Conservation (phyloP, 768 basidiomycete genomes). For the Boletales sp. region DNA sequence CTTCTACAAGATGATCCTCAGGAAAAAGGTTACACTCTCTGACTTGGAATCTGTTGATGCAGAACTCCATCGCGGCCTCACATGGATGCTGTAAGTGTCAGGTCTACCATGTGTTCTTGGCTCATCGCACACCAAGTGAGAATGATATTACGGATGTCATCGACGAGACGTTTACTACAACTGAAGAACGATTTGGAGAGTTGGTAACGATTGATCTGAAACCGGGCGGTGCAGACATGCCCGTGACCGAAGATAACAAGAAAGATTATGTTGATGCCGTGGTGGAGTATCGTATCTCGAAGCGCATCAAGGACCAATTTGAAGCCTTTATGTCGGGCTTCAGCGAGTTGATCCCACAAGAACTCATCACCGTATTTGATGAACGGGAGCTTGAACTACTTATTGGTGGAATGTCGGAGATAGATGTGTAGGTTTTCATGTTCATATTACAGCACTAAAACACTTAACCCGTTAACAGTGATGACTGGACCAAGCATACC, state of each 20-base stretch:
- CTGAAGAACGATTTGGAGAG: conserved; percentile 97
- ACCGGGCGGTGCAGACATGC: conserved; percentile 77
- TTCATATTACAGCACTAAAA: background rate
- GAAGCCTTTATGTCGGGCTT: conserved; percentile 99
- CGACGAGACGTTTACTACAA: conserved; percentile 95
- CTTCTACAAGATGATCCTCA: conserved; percentile 99
- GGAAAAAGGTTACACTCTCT: conserved; percentile 92
- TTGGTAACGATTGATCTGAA: conserved; percentile 96
- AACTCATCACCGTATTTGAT: conserved; percentile 97
- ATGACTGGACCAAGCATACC: conserved; percentile 99
- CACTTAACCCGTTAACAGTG: conserved; percentile 39
- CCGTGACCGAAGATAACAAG: conserved; percentile 97
- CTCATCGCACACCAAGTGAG: conserved; percentile 52
- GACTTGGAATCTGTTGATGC: conserved; percentile 97
- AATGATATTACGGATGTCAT: conserved; percentile 98
- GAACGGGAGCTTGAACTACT: conserved; percentile 96
- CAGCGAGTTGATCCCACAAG: conserved; percentile 98
- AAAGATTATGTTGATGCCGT: conserved; percentile 94
- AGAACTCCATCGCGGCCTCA: conserved; percentile 90
- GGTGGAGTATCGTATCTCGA: conserved; percentile 96
- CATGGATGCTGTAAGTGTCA: conserved; percentile 92
- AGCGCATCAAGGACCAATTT: conserved; percentile 97
- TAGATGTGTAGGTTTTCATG: conserved; percentile 76
- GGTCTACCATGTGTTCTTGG: background rate
- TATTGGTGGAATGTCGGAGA: conserved; percentile 99